These are phyloP conservation scores for Backusella macrospora DNA, from an alignment of 192 early-diverging fungal species.

Conservation along the genomic window DNA sequence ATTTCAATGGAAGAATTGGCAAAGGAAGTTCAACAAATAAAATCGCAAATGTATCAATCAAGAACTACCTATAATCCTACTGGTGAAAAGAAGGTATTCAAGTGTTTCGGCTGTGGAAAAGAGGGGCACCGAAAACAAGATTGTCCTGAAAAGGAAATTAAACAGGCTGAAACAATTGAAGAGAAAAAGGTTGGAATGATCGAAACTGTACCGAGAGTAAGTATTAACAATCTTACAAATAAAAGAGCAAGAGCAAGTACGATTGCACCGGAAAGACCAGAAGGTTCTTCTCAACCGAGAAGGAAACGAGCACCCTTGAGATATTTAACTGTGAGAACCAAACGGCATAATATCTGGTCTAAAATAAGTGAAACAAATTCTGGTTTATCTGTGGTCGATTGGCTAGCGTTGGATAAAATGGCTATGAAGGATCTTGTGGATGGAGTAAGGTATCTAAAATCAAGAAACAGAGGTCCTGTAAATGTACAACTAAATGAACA, in stretches of 20 bases:
- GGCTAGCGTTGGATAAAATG: constrained; percentile 7
- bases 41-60: no score
- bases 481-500: no score
- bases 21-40: no score
- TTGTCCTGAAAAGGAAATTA: not conserved
- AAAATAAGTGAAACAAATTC: not conserved
- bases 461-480: no score
- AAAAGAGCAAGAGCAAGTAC: no score
- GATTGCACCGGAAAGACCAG: not conserved
- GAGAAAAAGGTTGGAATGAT: no score
- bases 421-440: not conserved
- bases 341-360: not conserved
- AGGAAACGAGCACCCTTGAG: not conserved
- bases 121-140: not conserved
- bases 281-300: not conserved
- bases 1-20: no score
- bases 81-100: not conserved
- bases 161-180: no score
- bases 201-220: no score
- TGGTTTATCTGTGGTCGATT: not conserved
- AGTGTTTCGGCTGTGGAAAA: not conserved
- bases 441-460: not conserved
- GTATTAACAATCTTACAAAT: no score
- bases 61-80: no score
- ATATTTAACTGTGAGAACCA: not conserved